Percentiles rank a stretch among this genome's conserved stretches.
Conservation (phyloP, 2,329 filamentous ascomycete species). For the Aspergillus pseudoviridinutans region DNA sequence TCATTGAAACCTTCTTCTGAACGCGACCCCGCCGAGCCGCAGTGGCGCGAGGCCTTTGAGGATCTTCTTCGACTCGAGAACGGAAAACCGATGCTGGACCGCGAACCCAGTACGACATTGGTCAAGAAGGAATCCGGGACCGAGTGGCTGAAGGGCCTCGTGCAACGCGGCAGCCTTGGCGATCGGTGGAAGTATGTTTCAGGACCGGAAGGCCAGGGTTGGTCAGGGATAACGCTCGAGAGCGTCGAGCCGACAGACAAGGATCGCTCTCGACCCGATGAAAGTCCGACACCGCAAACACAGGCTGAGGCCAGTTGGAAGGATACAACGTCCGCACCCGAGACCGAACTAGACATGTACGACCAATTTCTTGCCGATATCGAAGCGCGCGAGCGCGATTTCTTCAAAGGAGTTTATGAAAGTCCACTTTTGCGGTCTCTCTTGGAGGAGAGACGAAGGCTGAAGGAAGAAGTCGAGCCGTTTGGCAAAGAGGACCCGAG, state of each 20-base stretch:
- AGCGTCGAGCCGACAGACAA: slow-evolving; percentile 7
- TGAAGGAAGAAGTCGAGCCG: slow-evolving; percentile 15
- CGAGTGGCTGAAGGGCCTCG: slow-evolving; percentile 40
- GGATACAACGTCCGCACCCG: slow-evolving; percentile 29
- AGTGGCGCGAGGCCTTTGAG: slow-evolving; percentile 58
- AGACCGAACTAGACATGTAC: slow-evolving; percentile 53
- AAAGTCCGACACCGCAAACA: slow-evolving; percentile 5
- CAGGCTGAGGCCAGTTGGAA: slow-evolving; percentile 24
- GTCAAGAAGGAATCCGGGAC: slow-evolving; percentile 28
- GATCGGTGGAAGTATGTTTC: slow-evolving; percentile 34
- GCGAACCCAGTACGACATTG: slow-evolving; percentile 15
- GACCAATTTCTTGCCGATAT: slow-evolving; percentile 45
- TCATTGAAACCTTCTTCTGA: slow-evolving; percentile 28
- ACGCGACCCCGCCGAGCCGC: slow-evolving; percentile 33
- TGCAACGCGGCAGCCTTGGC: slow-evolving; percentile 41
- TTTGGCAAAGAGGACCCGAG: slow-evolving; percentile 1
- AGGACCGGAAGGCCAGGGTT: slow-evolving; percentile 18
- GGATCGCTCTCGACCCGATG: slow-evolving; percentile 9
- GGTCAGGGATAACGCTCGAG: slow-evolving; percentile 22
- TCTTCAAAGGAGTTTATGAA: slow-evolving; percentile 22
- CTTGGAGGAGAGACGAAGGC: slow-evolving; percentile 27
- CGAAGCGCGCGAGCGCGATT: slow-evolving; percentile 29
- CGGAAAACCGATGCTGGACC: slow-evolving; percentile 40
- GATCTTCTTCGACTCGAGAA: slow-evolving; percentile 52
- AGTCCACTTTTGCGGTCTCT: slow-evolving; percentile 36